Base-by-base conservation (phyloP, 257 asterid species). In the Solanum corneliomulleri region DNA sequence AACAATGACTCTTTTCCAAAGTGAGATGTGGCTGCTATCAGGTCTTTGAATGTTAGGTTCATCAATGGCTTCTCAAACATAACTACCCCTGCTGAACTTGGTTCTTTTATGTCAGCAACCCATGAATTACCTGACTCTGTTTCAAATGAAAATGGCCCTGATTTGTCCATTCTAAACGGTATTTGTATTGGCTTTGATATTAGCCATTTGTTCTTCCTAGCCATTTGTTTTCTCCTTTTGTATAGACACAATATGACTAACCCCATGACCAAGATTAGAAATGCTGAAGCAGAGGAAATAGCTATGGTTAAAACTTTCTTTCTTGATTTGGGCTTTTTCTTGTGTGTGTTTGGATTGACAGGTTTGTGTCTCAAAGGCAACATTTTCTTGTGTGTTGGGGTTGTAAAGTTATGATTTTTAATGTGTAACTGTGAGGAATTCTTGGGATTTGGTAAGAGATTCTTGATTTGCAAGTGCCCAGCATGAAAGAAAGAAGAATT, bases 11-110 rank as follows among this genome's bases (percentile, higher is more conserved):
- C 99, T 72, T 93, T 97, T 5, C 99, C 99, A 86, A 97, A 97
- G 80, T 93, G 96, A 72, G 99, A 92, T 87, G 99, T 97, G 89
- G 99, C 96, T 14, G 91, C 96, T 25, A 97, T 93, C 77, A 97
- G 89, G 89, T 97, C 99, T 92, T 95, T 95, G 97, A 97, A 97
- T 4, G 98, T 94, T 74, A 97, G 94, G 84, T 93, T 94, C 96
- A 95, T 76, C 95, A 97, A 90, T 85, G 99, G 99, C 94, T 97
- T 97, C 93, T 95, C 98, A 74, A 97, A 97, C 98, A 97, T 94
- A 8, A 97, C 90, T 6, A 97, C 98, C 2, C 96, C 90, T 23
- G 99, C 98, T n/a, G 99, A 93, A 4, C 94, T 91, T 33, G 99
- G 95, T 89, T 97, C 99, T 47, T 93, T 94, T 11, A 97, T 93